phyloP scores from a whole-genome alignment of 352 stramenopile species.

The Phytopythium oedochilum region DNA sequence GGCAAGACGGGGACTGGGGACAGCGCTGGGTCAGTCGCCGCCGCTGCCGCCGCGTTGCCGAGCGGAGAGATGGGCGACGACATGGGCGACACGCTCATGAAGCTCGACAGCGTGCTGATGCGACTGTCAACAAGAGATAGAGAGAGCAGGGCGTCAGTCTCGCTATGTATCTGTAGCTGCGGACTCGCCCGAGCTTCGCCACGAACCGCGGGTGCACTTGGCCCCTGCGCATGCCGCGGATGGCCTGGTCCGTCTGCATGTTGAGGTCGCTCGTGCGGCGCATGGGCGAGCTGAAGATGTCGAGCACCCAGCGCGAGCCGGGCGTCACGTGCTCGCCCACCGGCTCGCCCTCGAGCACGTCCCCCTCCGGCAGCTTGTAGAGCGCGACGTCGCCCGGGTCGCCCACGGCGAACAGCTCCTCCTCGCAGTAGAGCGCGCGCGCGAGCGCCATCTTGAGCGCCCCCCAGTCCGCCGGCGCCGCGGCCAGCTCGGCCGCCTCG shows the following conservation, averaged over 20 bases:
- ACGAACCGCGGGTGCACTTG: constrained; percentile 13
- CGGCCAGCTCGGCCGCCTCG: constrained; percentile 30
- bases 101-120: constrained; percentile 11
- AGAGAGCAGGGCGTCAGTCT: no score
- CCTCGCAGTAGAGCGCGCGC: constrained; percentile 57
- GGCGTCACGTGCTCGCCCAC: constrained; percentile 17
- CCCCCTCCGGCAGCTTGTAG: constrained; percentile 46
- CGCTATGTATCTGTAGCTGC: no score
- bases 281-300: constrained; percentile 67
- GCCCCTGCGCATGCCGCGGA: constrained; percentile 34
- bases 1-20: background rate
- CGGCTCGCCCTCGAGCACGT: constrained; percentile 24
- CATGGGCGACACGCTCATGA: constrained; percentile 1
- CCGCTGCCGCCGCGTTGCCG: constrained; percentile 17
- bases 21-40: background rate
- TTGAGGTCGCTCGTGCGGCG: constrained; percentile 40
- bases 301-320: constrained; percentile 69
- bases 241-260: constrained; percentile 52
- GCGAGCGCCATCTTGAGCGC: constrained; percentile 61
- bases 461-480: constrained; percentile 18
- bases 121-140: constrained; percentile 6
- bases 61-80: constrained; percentile 20
- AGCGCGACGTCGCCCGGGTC: constrained; percentile 50
- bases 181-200: no score
- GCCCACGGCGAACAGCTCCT: constrained; percentile 66